Conservation (phyloP, 2,329 filamentous ascomycete species). For the Ilyonectria destructans region DNA sequence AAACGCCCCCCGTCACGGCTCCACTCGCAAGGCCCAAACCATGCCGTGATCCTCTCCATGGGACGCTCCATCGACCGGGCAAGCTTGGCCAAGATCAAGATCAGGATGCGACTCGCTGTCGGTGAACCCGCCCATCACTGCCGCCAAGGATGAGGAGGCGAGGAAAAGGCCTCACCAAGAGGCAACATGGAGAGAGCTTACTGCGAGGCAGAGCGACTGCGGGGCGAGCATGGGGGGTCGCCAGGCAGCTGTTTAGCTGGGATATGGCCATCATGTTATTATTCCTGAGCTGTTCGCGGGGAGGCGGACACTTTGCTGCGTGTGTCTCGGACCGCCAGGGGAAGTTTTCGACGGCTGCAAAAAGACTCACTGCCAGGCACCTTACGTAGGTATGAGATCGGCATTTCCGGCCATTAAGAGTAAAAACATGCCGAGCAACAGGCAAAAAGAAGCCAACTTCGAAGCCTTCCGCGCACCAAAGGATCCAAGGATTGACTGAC, state of each 20-base stretch:
- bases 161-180: slow-evolving; percentile 20
- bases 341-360: too few species aligned
- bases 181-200: neutral
- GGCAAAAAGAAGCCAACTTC: neutral
- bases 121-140: slow-evolving; percentile 13
- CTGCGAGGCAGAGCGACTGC: neutral
- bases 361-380: too few species aligned
- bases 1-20: slow-evolving; percentile 1
- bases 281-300: neutral
- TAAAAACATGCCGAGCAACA: too few species aligned
- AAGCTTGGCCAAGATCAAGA: slow-evolving; percentile 20
- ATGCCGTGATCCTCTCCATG: slow-evolving; percentile 8
- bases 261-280: neutral
- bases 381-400: too few species aligned
- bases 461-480: neutral
- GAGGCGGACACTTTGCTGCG: neutral
- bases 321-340: too few species aligned
- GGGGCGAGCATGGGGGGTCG: neutral
- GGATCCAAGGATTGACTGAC: slow-evolving; percentile 16
- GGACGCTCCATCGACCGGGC: slow-evolving; percentile 5
- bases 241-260: slow-evolving; percentile 25
- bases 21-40: slow-evolving; percentile 12
- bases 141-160: neutral
- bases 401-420: too few species aligned
- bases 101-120: slow-evolving; percentile 18